Evolutionary conservation across 73 alveolate genomes (phyloP).

Genomic region (Stentor coeruleus): DNA sequence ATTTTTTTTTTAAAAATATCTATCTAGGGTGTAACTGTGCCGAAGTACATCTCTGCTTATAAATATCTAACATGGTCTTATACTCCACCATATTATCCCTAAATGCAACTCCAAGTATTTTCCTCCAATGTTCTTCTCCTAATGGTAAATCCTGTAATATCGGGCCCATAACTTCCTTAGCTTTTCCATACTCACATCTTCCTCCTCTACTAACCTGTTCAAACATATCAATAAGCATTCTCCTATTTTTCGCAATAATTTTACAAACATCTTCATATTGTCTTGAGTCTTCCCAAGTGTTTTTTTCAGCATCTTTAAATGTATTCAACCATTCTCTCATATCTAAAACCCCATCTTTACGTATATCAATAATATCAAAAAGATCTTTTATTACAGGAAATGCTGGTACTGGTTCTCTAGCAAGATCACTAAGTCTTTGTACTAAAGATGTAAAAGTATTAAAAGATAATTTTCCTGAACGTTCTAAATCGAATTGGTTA

Average conservation of each 20-base stretch:
- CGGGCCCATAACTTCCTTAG: not conserved
- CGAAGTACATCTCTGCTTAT: constrained; percentile 20
- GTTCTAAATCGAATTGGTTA: constrained; percentile 36
- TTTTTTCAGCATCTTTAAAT: constrained; percentile 29
- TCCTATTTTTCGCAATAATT: constrained; percentile 24
- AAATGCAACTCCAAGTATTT: constrained; percentile 18
- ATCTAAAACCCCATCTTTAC: constrained; percentile 49
- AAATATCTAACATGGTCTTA: constrained; percentile 14
- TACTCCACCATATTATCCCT: constrained; percentile 23
- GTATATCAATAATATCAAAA: constrained; percentile 38
- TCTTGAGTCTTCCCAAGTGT: constrained; percentile 28
- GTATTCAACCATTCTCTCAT: constrained; percentile 38
- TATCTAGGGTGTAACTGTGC: not conserved
- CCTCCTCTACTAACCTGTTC: constrained; percentile 29
- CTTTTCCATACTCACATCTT: constrained; percentile 26
- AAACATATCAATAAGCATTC: constrained; percentile 12
- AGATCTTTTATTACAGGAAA: constrained; percentile 41
- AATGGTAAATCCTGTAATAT: not conserved
- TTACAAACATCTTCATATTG: constrained; percentile 26
- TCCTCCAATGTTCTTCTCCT: constrained; percentile 14
- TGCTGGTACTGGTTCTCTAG: constrained; percentile 36
- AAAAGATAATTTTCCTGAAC: constrained; percentile 40
- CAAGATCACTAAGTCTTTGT: constrained; percentile 24
- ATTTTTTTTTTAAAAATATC: too few species aligned
- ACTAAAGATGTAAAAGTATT: constrained; percentile 33